Base-by-base conservation (phyloP, 2,329 filamentous ascomycete genomes). In the Cordyceps farinosa region DNA sequence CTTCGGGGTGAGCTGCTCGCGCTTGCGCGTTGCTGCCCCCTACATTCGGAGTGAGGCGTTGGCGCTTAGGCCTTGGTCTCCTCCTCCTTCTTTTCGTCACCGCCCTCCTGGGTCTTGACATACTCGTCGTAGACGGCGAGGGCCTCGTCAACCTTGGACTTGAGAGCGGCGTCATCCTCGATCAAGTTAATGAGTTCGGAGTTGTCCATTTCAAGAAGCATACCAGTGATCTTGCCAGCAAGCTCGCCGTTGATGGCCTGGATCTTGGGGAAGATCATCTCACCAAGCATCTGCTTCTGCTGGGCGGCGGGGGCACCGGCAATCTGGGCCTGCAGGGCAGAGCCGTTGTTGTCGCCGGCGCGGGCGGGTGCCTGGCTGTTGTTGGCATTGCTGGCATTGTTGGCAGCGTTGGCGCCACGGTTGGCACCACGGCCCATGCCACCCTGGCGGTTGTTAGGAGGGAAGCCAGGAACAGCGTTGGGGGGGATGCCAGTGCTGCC, bases 191-290 rank as follows among this genome's bases (percentile, higher is more conserved):
- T 85, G 71, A 99, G 84, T 83, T 99, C 95, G 64, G 84, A 77
- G 80, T 98, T 98, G 73, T 98, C 95, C 95, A 99, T 99, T 86
- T 99, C 95, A 72, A 99, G 81, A 72, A 99, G 90, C 95, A 99
- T 99, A 80, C 95, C 95, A 66, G 95, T 99, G 78, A 99, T 98
- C 89, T 99, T 99, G 76, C 95, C 95, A 67, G 95, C 95, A 73
- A 99, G 85, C 72, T 97, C 93, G 65, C 92, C 90, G 83, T 99
- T 95, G 79, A 97, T 89, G 70, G 87, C 87, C 78, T 93, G 88
- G 73, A 99, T 98, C 90, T 98, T 99, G 75, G 95, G 95, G 86
- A 98, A 99, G 71, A 99, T 90, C 70, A 92, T 89, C 82, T 99
- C 95, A 77, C 95, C 95, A 62, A 99, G 88, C 79, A 98, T 91